These are phyloP conservation scores for Didymosphaeria variabile DNA, from an alignment of 2,329 filamentous ascomycete species.

Conservation along the genomic window DNA sequence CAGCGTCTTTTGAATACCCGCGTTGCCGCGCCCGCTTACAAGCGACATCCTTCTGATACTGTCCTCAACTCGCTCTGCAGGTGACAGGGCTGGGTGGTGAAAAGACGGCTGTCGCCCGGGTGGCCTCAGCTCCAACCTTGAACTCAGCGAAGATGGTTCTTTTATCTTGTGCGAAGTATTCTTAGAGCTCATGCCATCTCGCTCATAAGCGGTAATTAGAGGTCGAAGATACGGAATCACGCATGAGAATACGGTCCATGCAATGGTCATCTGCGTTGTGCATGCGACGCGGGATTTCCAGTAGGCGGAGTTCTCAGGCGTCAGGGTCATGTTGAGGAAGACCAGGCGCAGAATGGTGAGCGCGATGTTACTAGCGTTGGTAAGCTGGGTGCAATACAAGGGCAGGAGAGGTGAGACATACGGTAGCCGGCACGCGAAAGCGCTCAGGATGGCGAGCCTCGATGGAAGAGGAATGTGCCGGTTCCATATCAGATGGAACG, in stretches of 20 bases:
- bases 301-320: constrained; percentile 1
- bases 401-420: constrained; percentile 1
- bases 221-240: constrained; percentile 23
- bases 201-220: constrained; percentile 24
- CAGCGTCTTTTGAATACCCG: not conserved
- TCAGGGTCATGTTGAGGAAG: constrained; percentile 4
- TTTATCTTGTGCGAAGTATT: not conserved
- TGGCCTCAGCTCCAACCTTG: not conserved
- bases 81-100: not conserved
- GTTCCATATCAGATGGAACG: constrained; percentile 20
- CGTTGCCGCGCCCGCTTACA: not conserved
- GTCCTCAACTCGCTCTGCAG: not conserved
- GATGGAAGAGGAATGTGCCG: constrained; percentile 18
- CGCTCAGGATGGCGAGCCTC: constrained; percentile 25
- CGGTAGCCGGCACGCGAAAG: constrained; percentile 23
- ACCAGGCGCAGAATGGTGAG: constrained; percentile 12
- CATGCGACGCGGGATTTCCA: constrained; percentile 16
- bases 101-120: not conserved
- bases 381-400: not conserved
- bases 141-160: not conserved
- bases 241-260: constrained; percentile 21
- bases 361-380: constrained; percentile 7
- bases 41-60: not conserved
- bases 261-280: constrained; percentile 19
- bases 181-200: not conserved